These are phyloP conservation scores for Salvia rosmarinus DNA, from an alignment of 257 asterid species.

Conservation along the genomic window DNA sequence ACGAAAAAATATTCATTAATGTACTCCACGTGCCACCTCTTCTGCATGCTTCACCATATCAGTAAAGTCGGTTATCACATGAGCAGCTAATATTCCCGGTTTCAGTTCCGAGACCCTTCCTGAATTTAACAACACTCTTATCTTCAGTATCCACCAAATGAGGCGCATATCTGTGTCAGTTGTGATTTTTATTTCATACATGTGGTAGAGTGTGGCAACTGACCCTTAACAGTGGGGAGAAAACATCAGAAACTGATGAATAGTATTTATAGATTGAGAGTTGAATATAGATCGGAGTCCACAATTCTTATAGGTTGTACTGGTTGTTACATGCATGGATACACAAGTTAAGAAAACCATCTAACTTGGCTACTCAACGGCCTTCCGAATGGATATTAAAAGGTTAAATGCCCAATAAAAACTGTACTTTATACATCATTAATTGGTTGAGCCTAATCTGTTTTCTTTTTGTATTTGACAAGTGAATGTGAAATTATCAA, in stretches of 20 bases:
- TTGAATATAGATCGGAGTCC: background rate
- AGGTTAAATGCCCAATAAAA: conserved; percentile 16
- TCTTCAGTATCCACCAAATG: no score
- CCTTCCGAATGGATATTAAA: background rate
- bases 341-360: background rate
- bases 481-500: background rate
- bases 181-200: no score
- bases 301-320: background rate
- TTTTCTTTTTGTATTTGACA: background rate
- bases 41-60: no score
- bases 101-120: no score
- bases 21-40: background rate
- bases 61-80: no score
- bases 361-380: background rate
- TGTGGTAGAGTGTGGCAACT: conserved; percentile 14
- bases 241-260: conserved; percentile 20
- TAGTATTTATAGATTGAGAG: background rate
- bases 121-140: no score
- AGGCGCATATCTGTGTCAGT: no score
- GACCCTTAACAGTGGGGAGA: conserved; percentile 14
- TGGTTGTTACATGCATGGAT: background rate
- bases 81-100: no score
- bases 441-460: conserved; percentile 3
- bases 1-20: background rate
- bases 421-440: background rate